Percentiles rank a stretch among this genome's conserved stretches.
Evolutionary conservation across 2,329 filamentous ascomycete species (phyloP).

Genomic region (Fusarium sambucinum): DNA sequence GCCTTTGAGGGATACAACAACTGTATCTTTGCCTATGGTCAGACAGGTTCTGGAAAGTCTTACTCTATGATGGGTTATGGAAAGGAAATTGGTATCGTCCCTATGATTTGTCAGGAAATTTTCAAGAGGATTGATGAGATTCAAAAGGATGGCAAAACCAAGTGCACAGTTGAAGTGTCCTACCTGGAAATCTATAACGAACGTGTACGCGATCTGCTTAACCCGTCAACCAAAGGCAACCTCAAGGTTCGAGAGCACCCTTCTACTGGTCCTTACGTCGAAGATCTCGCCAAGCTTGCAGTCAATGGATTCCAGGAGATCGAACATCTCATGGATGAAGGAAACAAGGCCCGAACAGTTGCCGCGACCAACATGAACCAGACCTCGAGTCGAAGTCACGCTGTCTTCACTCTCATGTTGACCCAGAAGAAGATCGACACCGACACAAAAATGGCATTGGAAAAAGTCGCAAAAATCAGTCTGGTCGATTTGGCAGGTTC

Average conservation of each 20-base stretch:
- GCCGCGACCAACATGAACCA: constrained; percentile 99
- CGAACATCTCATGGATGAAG: constrained; percentile 98
- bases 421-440: constrained; percentile 92
- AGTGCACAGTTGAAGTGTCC: constrained; percentile 96
- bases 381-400: constrained; percentile 97
- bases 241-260: constrained; percentile 98
- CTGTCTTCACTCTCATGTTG: constrained; percentile 95
- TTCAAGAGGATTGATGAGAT: constrained; percentile 84
- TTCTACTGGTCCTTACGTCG: constrained; percentile 96
- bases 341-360: constrained; percentile 97
- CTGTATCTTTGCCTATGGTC: constrained; percentile 98
- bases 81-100: constrained; percentile 94
- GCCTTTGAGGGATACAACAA: constrained; percentile 99
- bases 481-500: constrained; percentile 98
- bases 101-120: constrained; percentile 97
- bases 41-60: constrained; percentile 98
- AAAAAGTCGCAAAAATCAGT: constrained; percentile 98
- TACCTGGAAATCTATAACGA: constrained; percentile 99
- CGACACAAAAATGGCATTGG: constrained; percentile 96
- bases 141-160: constrained; percentile 78
- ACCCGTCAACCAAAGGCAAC: constrained; percentile 95
- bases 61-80: constrained; percentile 99
- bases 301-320: constrained; percentile 96
- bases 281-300: constrained; percentile 94
- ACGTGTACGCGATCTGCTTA: constrained; percentile 92